Conservation (phyloP, 2,329 filamentous ascomycete species). For the Alternaria hordeiaustralica region DNA sequence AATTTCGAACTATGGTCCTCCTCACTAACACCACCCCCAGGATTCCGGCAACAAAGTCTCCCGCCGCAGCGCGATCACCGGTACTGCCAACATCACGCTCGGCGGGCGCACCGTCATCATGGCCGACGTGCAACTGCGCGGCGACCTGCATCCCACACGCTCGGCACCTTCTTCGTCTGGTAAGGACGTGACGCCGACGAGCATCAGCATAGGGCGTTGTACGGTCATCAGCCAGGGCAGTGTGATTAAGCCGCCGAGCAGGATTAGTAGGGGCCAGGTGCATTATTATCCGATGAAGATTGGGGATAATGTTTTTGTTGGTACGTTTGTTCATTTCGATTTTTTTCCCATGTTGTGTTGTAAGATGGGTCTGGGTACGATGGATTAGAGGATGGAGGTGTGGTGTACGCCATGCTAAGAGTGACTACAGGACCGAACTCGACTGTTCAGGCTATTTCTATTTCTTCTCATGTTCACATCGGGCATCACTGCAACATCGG, state of each 20-base stretch:
- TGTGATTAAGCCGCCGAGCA: conserved; percentile 81
- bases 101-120: conserved; percentile 94
- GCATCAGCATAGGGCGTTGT: conserved; percentile 89
- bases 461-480: conserved; percentile 87
- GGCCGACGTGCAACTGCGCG: conserved; percentile 91
- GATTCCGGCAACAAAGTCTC: conserved; percentile 99
- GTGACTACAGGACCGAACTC: conserved; percentile 51
- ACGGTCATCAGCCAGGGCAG: conserved; percentile 83
- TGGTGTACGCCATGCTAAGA: too few relatives aligned
- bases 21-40: conserved; percentile 53
- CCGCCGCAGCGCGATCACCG: conserved; percentile 86
- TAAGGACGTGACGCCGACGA: conserved; percentile 49
- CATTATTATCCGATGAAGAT: conserved; percentile 90
- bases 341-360: too few relatives aligned
- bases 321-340: conserved; percentile 52
- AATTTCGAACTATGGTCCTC: too few relatives aligned
- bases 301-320: conserved; percentile 93
- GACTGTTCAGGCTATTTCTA: conserved; percentile 80
- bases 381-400: too few relatives aligned
- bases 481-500: conserved; percentile 78
- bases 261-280: conserved; percentile 76
- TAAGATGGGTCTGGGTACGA: too few relatives aligned
- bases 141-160: conserved; percentile 69
- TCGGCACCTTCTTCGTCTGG: conserved; percentile 42
- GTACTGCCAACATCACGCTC: conserved; percentile 97